Conservation (phyloP, 208 protist species). For the Leishmania aethiopica region DNA sequence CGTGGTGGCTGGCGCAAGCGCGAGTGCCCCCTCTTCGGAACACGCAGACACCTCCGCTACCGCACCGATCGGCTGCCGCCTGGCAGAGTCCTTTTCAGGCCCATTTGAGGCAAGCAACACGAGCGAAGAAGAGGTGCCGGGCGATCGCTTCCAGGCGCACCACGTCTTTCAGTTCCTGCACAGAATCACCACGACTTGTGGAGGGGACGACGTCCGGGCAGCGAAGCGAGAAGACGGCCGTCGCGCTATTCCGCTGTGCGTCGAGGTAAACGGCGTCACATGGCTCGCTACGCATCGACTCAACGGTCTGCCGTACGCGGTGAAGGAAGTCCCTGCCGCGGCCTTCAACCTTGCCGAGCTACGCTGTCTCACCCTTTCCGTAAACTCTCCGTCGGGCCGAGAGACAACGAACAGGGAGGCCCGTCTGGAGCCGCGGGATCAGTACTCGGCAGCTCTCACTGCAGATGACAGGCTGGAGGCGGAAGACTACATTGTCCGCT, state of each 20-base stretch:
- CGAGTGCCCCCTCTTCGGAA: not conserved
- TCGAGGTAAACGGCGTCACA: slow-evolving; percentile 59
- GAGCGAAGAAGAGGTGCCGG: slow-evolving; percentile 38
- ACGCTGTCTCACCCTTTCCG: slow-evolving; percentile 19
- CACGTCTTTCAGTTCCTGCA: slow-evolving; percentile 70
- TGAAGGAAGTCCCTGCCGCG: slow-evolving; percentile 59
- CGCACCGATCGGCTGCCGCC: not conserved
- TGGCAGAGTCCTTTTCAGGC: slow-evolving; percentile 1
- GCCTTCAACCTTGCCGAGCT: slow-evolving; percentile 25
- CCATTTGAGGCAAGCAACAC: slow-evolving; percentile 2
- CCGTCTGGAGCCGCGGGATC: not conserved
- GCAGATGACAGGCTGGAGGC: slow-evolving; percentile 24
- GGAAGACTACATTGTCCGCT: slow-evolving; percentile 49
- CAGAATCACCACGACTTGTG: slow-evolving; percentile 10
- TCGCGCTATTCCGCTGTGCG: slow-evolving; percentile 24
- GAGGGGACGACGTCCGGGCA: slow-evolving; percentile 10
- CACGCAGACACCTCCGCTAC: not conserved
- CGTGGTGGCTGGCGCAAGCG: not conserved
- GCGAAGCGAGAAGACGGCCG: not conserved
- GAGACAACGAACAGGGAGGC: no score
- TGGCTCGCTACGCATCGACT: slow-evolving; percentile 62
- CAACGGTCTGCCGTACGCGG: slow-evolving; percentile 60
- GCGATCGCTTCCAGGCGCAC: slow-evolving; percentile 59
- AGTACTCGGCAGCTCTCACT: not conserved
- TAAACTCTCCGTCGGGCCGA: not conserved